A percentile compares a stretch with the other conserved stretches of the same genome.
phyloP scores from a whole-genome alignment of 208 protist species.

The Lotmaria passim region DNA sequence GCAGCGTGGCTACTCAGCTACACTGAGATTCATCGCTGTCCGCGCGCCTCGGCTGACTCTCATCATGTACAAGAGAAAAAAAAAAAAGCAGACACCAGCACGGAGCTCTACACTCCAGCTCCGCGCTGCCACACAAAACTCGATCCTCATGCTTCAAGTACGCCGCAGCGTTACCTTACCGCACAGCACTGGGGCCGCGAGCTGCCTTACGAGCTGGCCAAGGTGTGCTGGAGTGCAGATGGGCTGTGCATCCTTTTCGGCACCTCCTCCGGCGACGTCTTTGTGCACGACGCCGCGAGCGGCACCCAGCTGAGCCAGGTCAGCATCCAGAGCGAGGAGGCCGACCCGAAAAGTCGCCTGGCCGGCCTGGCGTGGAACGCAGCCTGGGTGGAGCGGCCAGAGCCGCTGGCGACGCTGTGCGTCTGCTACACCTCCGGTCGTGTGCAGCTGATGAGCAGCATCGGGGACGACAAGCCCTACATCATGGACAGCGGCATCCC shows the following conservation, averaged over 20 bases:
- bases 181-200: constrained; percentile 97
- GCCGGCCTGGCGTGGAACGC: constrained; percentile 86
- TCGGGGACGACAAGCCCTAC: constrained; percentile 86
- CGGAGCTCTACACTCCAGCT: too few relatives aligned
- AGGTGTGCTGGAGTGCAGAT: constrained; percentile 96
- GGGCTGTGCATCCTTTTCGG: constrained; percentile 92
- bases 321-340: constrained; percentile 52
- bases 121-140: too few relatives aligned
- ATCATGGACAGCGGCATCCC: constrained; percentile 92
- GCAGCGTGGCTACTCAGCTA: too few relatives aligned
- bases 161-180: too few relatives aligned
- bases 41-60: too few relatives aligned
- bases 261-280: constrained; percentile 86
- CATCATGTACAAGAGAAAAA: too few relatives aligned
- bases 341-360: constrained; percentile 32
- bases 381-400: constrained; percentile 84
- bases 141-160: too few relatives aligned
- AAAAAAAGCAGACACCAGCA: too few relatives aligned
- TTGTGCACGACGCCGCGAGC: constrained; percentile 84
- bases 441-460: constrained; percentile 93
- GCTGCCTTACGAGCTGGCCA: constrained; percentile 82
- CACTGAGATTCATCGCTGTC: too few relatives aligned
- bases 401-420: constrained; percentile 82
- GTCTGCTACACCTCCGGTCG: constrained; percentile 90
- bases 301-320: constrained; percentile 86